Conservation (phyloP, 2,329 filamentous ascomycete species). For the Penicillium sp. region DNA sequence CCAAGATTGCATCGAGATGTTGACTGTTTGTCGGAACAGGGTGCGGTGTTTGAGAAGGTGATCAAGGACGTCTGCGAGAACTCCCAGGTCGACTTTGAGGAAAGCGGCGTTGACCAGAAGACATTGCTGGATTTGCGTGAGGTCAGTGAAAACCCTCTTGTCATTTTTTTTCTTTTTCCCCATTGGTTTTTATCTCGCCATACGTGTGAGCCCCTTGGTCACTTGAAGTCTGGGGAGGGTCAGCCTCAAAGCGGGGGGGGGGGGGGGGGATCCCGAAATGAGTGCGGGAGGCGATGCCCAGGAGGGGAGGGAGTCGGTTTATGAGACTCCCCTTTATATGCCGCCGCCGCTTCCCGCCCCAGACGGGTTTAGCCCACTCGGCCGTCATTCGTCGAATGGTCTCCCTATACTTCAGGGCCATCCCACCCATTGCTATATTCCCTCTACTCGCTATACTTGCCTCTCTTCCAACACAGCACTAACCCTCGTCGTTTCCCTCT, state of each 20-base stretch:
- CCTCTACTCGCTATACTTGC: constrained; percentile 2
- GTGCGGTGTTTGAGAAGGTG: constrained; percentile 80
- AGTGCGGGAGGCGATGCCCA: constrained; percentile 33
- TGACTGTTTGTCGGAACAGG: constrained; percentile 42
- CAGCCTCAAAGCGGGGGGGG: constrained; percentile 26
- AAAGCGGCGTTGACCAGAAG: constrained; percentile 82
- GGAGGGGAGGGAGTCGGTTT: constrained; percentile 33
- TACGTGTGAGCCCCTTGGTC: constrained; percentile 8
- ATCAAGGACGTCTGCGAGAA: constrained; percentile 87
- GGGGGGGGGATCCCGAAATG: constrained; percentile 23
- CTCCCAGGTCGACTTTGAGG: constrained; percentile 92
- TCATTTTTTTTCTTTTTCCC: constrained; percentile 3
- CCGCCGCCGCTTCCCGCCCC: constrained; percentile 28
- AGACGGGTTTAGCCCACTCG: constrained; percentile 20
- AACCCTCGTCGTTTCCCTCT: too few relatives aligned
- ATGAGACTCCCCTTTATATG: constrained; percentile 38
- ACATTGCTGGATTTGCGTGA: constrained; percentile 81
- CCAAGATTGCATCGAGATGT: background rate
- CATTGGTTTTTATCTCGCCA: constrained; percentile 5
- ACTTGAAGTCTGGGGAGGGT: constrained; percentile 29
- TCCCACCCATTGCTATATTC: too few relatives aligned
- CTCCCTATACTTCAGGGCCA: too few relatives aligned
- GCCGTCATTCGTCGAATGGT: constrained; percentile 13
- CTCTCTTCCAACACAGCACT: background rate
- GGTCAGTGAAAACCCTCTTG: constrained; percentile 53